Evolutionary conservation across 306 rosid species (phyloP).

Genomic region (Rubus parviflorus): DNA sequence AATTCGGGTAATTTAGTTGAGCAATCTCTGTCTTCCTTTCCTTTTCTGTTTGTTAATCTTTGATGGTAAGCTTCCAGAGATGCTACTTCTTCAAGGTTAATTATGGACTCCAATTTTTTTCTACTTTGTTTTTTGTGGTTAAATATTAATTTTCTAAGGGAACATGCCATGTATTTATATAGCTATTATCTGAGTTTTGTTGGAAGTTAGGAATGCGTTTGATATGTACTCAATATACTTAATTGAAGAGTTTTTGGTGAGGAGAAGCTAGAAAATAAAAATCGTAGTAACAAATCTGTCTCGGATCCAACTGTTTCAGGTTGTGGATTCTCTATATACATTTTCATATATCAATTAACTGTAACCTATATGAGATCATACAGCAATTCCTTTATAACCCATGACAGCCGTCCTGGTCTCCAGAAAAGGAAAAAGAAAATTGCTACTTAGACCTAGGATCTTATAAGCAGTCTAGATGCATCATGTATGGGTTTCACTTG

Average conservation of each 20-base stretch:
- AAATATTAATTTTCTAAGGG: not conserved
- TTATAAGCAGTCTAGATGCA: not conserved
- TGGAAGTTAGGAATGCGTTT: not conserved
- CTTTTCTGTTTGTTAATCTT: not conserved
- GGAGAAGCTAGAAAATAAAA: not conserved
- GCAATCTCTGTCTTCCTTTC: not conserved
- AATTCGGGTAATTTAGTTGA: slow-evolving; percentile 55
- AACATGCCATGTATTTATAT: not conserved
- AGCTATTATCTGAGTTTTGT: not conserved
- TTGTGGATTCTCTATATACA: not conserved
- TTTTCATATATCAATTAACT: not conserved
- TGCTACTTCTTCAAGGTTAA: not conserved
- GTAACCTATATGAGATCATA: too few species aligned
- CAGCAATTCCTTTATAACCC: not conserved
- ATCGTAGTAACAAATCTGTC: not conserved
- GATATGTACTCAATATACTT: not conserved
- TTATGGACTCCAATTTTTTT: not conserved
- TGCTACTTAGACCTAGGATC: not conserved
- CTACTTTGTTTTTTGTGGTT: not conserved
- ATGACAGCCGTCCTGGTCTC: not conserved
- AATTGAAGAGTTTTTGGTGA: not conserved
- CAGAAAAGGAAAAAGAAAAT: not conserved
- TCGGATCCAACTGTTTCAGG: not conserved
- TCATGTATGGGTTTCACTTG: not conserved
- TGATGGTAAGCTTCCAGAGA: not conserved